Evolutionary conservation across 768 basidiomycete species (phyloP).

Genomic region (Suillus cothurnatus): DNA sequence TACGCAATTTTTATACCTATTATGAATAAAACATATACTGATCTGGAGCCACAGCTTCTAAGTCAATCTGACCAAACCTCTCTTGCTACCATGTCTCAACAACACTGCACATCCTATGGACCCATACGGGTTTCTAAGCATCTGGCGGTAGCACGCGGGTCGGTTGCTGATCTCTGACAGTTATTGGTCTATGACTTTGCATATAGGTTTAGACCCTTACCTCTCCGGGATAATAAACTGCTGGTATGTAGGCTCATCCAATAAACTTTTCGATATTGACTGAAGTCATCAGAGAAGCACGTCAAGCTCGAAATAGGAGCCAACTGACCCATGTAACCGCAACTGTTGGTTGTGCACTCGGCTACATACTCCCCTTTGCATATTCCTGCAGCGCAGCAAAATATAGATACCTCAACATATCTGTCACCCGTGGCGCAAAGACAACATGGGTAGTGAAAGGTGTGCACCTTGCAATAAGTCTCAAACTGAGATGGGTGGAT

Average conservation of each 20-base stretch:
- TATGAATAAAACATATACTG: no score
- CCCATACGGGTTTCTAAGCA: no score
- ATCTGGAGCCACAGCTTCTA: no score
- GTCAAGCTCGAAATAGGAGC: no score
- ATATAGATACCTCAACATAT: not conserved
- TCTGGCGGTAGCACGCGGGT: no score
- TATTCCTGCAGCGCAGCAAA: not conserved
- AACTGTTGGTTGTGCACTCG: not conserved
- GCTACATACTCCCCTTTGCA: not conserved
- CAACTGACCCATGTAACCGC: not conserved
- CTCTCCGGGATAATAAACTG: not conserved
- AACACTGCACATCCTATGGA: no score
- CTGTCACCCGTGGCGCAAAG: not conserved
- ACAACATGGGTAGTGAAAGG: not conserved
- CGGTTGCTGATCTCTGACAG: no score
- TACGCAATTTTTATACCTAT: no score
- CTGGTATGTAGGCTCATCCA: not conserved
- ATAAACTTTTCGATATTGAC: not conserved
- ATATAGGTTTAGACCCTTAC: no score
- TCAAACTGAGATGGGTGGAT: not conserved
- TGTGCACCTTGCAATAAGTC: not conserved
- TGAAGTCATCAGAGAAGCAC: not conserved
- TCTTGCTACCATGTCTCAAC: no score
- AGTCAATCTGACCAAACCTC: no score
- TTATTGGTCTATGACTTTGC: no score